Conservation (phyloP, 257 asterid species). For the Apocynum venetum region DNA sequence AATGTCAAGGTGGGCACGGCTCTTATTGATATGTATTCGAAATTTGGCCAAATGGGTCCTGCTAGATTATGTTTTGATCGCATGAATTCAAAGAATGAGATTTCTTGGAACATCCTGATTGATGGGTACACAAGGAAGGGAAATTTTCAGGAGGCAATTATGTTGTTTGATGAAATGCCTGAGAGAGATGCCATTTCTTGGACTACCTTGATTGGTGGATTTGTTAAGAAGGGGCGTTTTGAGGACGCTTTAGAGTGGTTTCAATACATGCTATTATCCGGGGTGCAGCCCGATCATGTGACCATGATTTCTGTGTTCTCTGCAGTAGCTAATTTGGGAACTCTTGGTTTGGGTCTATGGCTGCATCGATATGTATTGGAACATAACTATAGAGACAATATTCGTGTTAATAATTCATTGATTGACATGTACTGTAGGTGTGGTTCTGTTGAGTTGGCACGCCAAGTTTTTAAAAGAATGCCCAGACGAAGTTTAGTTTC, state of each 20-base stretch:
- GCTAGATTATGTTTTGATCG: conserved; percentile 53
- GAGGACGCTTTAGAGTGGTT: conserved; percentile 64
- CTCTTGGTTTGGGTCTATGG: conserved; percentile 71
- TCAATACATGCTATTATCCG: conserved; percentile 56
- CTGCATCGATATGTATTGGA: conserved; percentile 42
- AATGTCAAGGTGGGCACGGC: conserved; percentile 73
- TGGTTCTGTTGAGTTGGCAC: conserved; percentile 60
- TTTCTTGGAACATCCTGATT: conserved; percentile 72
- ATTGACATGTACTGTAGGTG: conserved; percentile 77
- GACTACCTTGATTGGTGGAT: conserved; percentile 74
- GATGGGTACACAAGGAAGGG: conserved; percentile 63
- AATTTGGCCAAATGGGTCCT: conserved; percentile 38
- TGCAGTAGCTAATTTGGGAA: conserved; percentile 66
- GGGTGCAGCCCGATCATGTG: conserved; percentile 59
- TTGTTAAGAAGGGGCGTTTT: conserved; percentile 47
- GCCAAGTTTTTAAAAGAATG: conserved; percentile 59
- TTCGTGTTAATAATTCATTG: conserved; percentile 52
- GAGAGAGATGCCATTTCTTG: conserved; percentile 65
- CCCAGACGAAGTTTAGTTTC: conserved; percentile 54
- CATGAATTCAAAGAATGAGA: conserved; percentile 45
- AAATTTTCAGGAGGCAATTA: conserved; percentile 40
- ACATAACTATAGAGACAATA: conserved; percentile 31
- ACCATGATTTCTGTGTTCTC: conserved; percentile 56
- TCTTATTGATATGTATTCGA: conserved; percentile 63
- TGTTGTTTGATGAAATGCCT: conserved; percentile 71